Percentiles rank a stretch among this genome's conserved stretches.
phyloP scores from a whole-genome alignment of 805 yeast species.

The Ogataea glucozyma region DNA sequence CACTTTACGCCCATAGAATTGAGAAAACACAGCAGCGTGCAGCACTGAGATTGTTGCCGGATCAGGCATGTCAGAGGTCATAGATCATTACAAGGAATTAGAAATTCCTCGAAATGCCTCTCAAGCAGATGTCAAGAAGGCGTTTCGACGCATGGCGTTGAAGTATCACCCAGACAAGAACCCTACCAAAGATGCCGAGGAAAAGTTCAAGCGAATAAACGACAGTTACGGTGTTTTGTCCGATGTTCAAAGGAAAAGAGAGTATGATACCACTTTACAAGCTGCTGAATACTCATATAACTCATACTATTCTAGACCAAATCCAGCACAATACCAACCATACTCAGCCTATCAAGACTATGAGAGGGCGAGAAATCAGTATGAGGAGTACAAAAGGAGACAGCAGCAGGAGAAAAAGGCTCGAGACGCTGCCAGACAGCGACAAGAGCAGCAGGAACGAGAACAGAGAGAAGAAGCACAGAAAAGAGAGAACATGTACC shows the following conservation, averaged over 20 bases:
- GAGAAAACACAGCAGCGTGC: no score
- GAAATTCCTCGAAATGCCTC: slow-evolving; percentile 56
- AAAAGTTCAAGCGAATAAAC: slow-evolving; percentile 83
- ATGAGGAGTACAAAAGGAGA: slow-evolving; percentile 22
- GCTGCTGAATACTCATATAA: slow-evolving; percentile 5
- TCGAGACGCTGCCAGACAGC: slow-evolving; percentile 13
- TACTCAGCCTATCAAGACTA: slow-evolving; percentile 21
- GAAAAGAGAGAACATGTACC: slow-evolving; percentile 5
- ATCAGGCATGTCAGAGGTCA: slow-evolving; percentile 5
- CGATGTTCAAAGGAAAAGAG: slow-evolving; percentile 56
- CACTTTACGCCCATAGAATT: no score
- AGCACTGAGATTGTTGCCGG: neutral
- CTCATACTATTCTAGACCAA: slow-evolving; percentile 6
- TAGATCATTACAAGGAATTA: slow-evolving; percentile 60
- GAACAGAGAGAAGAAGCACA: slow-evolving; percentile 9
- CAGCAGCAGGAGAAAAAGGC: slow-evolving; percentile 19
- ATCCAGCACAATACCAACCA: slow-evolving; percentile 2
- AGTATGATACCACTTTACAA: slow-evolving; percentile 50
- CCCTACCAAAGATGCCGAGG: slow-evolving; percentile 60
- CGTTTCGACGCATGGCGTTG: slow-evolving; percentile 74
- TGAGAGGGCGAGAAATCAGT: slow-evolving; percentile 26
- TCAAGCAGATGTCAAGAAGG: slow-evolving; percentile 67
- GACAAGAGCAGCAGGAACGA: slow-evolving; percentile 13
- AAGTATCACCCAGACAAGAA: slow-evolving; percentile 82
- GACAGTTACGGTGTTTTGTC: slow-evolving; percentile 84